Percentiles rank a stretch among this genome's conserved stretches.
phyloP scores from a whole-genome alignment of 2,329 filamentous ascomycete species.

The Diatrype stigma region DNA sequence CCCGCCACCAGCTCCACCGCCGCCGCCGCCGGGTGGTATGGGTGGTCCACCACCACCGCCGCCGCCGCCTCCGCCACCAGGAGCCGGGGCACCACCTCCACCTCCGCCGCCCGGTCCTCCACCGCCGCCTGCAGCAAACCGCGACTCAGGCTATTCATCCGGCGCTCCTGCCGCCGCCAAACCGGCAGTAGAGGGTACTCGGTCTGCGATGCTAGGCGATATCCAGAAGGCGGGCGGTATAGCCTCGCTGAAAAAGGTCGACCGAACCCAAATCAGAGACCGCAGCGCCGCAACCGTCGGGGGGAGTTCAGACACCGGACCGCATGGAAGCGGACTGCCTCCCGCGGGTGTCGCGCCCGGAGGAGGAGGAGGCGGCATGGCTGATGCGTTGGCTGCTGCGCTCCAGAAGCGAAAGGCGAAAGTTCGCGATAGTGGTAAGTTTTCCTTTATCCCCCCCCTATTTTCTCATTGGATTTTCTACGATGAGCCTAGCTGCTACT shows the following conservation, averaged over 20 bases:
- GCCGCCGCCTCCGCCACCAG: constrained; percentile 32
- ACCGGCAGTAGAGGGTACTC: constrained; percentile 41
- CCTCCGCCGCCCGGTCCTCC: constrained; percentile 39
- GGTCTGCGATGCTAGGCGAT: constrained; percentile 61
- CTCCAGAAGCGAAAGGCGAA: constrained; percentile 84
- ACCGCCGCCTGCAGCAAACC: constrained; percentile 52
- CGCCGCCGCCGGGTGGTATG: constrained; percentile 8
- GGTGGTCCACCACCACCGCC: constrained; percentile 16
- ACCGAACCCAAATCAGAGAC: constrained; percentile 65
- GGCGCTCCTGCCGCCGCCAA: constrained; percentile 46
- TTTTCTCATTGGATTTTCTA: background rate
- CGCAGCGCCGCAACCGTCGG: constrained; percentile 62
- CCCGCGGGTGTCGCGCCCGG: constrained; percentile 47
- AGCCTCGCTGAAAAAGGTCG: constrained; percentile 70
- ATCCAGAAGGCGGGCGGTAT: constrained; percentile 69
- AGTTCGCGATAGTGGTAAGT: constrained; percentile 91
- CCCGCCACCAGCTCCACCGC: constrained; percentile 10
- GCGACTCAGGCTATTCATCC: constrained; percentile 54
- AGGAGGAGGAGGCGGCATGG: constrained; percentile 63
- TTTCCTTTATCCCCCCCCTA: constrained; percentile 3
- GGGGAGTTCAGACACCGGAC: constrained; percentile 45
- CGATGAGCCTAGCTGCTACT: background rate
- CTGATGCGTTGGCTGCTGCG: constrained; percentile 75
- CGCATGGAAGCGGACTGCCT: constrained; percentile 47
- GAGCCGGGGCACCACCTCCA: constrained; percentile 28